Evolutionary conservation across 352 stramenopile genomes (phyloP).

Genomic region (Pythium insidiosum): DNA sequence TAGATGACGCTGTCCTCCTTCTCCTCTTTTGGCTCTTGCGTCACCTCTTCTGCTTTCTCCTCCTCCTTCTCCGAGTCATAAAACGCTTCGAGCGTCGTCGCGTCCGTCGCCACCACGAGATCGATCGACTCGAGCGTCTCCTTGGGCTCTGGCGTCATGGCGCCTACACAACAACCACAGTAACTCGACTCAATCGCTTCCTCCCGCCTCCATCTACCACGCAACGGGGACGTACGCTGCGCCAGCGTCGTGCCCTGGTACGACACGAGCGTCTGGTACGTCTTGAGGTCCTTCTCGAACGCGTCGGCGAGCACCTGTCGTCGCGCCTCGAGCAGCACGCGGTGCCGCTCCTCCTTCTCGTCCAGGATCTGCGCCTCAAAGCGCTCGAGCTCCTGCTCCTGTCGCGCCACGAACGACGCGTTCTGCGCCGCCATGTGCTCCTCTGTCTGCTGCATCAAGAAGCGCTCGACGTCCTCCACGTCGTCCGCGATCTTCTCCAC

Average conservation of each 20-base stretch:
- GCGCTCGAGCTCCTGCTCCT: conserved; percentile 68
- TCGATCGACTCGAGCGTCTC: conserved; percentile 71
- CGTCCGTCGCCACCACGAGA: conserved; percentile 52
- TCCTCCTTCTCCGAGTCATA: conserved; percentile 55
- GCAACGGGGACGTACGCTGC: background rate
- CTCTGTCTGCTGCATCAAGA: conserved; percentile 49
- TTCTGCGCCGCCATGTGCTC: background rate
- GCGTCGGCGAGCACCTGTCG: conserved; percentile 45
- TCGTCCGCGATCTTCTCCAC: conserved; percentile 54
- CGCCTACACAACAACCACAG: background rate
- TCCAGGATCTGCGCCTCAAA: conserved; percentile 56
- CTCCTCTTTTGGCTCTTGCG: conserved; percentile 23
- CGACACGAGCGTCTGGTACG: conserved; percentile 67
- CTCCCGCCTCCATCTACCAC: too few relatives aligned
- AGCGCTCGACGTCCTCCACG: conserved; percentile 58
- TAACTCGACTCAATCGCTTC: too few relatives aligned
- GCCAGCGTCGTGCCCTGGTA: conserved; percentile 29
- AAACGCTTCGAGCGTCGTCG: conserved; percentile 56
- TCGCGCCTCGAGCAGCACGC: conserved; percentile 43
- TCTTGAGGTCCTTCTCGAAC: conserved; percentile 71
- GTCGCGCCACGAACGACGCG: background rate
- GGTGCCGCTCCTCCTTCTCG: conserved; percentile 57
- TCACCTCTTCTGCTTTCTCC: background rate
- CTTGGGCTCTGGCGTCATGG: conserved; percentile 2
- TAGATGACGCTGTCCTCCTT: conserved; percentile 5